A percentile compares a stretch with the other conserved stretches of the same genome.
These are phyloP conservation scores for Chlorophyllum brunneum DNA, from an alignment of 768 basidiomycete species.

Conservation along the genomic window DNA sequence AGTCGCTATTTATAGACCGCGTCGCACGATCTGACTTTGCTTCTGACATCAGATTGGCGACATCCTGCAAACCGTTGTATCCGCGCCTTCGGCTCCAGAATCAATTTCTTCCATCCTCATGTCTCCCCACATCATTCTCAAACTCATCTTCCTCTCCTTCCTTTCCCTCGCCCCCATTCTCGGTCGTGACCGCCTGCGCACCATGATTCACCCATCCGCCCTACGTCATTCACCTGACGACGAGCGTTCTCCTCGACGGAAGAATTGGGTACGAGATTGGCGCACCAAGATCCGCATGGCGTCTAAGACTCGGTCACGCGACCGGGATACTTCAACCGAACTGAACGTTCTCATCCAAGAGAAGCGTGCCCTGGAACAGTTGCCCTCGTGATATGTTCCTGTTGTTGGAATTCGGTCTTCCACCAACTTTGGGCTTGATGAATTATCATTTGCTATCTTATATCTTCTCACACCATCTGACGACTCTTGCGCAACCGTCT, in stretches of 20 bases:
- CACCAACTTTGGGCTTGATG: conserved; percentile 1
- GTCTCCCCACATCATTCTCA: conserved; percentile 78
- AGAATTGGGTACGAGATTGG: conserved; percentile 70
- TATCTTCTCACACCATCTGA: conserved; percentile 10
- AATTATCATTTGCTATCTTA: conserved; percentile 13
- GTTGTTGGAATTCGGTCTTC: conserved; percentile 8
- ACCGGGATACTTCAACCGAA: conserved; percentile 40
- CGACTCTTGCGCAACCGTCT: not conserved
- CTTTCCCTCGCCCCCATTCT: conserved; percentile 87
- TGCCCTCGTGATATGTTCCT: conserved; percentile 29
- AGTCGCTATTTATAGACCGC: conserved; percentile 16
- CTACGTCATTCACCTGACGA: conserved; percentile 19
- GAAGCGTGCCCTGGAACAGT: conserved; percentile 44
- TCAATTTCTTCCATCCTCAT: conserved; percentile 83
- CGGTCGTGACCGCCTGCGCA: conserved; percentile 61
- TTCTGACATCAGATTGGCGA: conserved; percentile 66
- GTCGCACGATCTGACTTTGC: conserved; percentile 8
- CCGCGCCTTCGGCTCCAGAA: conserved; percentile 64
- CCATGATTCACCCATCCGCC: conserved; percentile 41
- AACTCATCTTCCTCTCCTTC: conserved; percentile 78
- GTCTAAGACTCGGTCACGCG: conserved; percentile 47
- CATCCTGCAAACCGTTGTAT: conserved; percentile 80
- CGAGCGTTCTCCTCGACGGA: conserved; percentile 38
- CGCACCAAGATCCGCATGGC: conserved; percentile 53
- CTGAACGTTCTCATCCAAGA: conserved; percentile 52